Conservation (phyloP, 345 rosid genomes). For the Eucalyptus victrix region DNA sequence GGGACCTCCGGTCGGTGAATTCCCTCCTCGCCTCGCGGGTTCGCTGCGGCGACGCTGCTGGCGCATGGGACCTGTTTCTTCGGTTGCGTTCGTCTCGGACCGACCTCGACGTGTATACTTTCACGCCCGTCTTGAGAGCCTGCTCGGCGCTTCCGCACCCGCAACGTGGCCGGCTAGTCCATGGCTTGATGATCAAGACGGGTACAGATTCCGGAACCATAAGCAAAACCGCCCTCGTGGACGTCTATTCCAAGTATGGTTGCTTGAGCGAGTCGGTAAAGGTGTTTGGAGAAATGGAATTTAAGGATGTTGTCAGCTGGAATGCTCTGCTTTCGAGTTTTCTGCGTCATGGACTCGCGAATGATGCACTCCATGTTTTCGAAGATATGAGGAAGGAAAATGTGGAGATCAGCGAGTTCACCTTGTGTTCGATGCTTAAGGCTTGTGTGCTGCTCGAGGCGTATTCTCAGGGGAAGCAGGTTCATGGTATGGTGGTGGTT, state of each 20-base stretch:
- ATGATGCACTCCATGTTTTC: constrained; percentile 46
- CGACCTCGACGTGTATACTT: constrained; percentile 40
- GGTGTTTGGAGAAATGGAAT: constrained; percentile 42
- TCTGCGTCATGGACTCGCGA: constrained; percentile 30
- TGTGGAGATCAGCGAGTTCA: constrained; percentile 52
- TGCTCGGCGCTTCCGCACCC: constrained; percentile 36
- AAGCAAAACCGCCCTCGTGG: constrained; percentile 50
- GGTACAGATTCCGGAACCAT: constrained; percentile 47
- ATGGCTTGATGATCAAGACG: constrained; percentile 51
- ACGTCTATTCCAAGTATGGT: constrained; percentile 61
- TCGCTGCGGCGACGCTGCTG: constrained; percentile 22
- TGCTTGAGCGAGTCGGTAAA: constrained; percentile 26
- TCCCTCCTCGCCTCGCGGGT: constrained; percentile 31
- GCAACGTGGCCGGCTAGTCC: constrained; percentile 55
- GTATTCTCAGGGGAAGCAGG: constrained; percentile 58
- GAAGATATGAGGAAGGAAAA: constrained; percentile 36
- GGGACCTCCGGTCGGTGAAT: constrained; percentile 32
- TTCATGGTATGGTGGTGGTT: constrained; percentile 53
- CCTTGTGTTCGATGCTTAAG: constrained; percentile 56
- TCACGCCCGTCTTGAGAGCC: constrained; percentile 58
- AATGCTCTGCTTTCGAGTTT: constrained; percentile 69
- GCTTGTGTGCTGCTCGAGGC: constrained; percentile 45
- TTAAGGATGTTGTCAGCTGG: constrained; percentile 57
- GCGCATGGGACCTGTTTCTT: constrained; percentile 46
- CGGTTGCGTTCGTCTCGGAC: constrained; percentile 13